Base-by-base conservation (phyloP, 768 basidiomycete species). In the Suillus paluster region DNA sequence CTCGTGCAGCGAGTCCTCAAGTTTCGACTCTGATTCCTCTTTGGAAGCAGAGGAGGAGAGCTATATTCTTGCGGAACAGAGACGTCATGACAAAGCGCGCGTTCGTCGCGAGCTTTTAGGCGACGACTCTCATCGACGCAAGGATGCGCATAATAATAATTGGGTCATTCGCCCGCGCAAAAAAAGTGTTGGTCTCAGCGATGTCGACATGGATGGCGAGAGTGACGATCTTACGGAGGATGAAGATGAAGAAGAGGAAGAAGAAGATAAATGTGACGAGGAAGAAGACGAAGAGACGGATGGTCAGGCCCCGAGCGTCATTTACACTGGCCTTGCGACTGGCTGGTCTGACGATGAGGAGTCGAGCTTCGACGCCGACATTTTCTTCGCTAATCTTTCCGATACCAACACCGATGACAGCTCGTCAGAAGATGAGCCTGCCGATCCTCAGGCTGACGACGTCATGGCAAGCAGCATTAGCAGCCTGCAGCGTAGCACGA, bases 311-410 rank as follows among this genome's bases (percentile, higher is more conserved):
- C 73, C 70, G 68, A 73, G 70, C 54, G 72, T 73, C 42, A 76
- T 78, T 53, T 90, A 87, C 68, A 82, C 83, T 44, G 90, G 89
- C 53, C 81, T 91, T 52, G 87, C 84, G 53, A 88, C 88, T 1
- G 87, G 89, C 46, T 94, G 91, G 91, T 89, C 88, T 44, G 89
- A 90, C 21, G 89, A 88, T 61, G 91, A 83, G 57, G 91, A 92
- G 71, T 88, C 86, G 2, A 85, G 83, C 63, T 91, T 92, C 67
- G 92, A 94, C 67, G 92, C 92, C 11, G 91, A 94, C 63, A 73
- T 94, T 0, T 94, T 94, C 77, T 94, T 94, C 68, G 86, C 88
- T 59, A 89, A 92, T 69, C 83, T 94, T 45, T 86, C 86, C 41
- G 90, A 85, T 68, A 74, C 82, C 1, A 83, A 81, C 23, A 68